Base-by-base conservation (phyloP, 495 filamentous ascomycete species). In the Aspergillus conjunctus region DNA sequence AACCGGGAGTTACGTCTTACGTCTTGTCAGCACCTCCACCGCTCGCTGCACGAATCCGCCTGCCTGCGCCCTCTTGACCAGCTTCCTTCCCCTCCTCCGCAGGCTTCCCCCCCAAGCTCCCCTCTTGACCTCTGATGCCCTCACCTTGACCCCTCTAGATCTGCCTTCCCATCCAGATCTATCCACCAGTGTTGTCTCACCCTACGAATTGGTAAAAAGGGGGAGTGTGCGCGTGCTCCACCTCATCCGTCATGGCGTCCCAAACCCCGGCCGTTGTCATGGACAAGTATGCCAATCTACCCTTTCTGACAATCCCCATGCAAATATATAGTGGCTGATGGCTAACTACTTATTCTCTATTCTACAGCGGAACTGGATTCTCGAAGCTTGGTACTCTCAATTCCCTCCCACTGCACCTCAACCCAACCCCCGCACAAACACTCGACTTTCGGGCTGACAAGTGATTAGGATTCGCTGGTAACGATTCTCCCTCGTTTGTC, bases 261-360 rank as follows among this genome's bases (percentile, higher is more conserved):
- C 92, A 97, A 88, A 98, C 94, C 71, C 94, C 94, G 64, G 94
- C 94, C 89, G 95, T 98, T 97, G 94, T 98, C 91, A 98, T 98
- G 91, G 94, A 98, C 94, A 98, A 98, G 94, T 98, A 88, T 68
- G 94, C 84, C 43, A 41, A 17, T 44, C 46, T 57, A 56, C 43
- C 26, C 26, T 26, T 5, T 55, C 45, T 18, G 58, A 56, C 18
- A 53, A 32, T 56, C 50, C 21, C 9, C 4, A 18, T 20, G 8
- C 12, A 33, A 50, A 37, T 18, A 37, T 14, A 41, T 20, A 21
- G 7, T 21, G 33, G 12, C 30, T 45, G 45, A 45, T 54, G 18
- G 48, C 63, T 68, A 50, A 68, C 45, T 33, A 4, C 57, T 43
- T 41, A 3, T 15, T 54, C 39, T 54, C 31, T 31, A 61, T 68